phyloP scores from a whole-genome alignment of 1,284 basidiomycete species.

The Mycosarcoma maydis region DNA sequence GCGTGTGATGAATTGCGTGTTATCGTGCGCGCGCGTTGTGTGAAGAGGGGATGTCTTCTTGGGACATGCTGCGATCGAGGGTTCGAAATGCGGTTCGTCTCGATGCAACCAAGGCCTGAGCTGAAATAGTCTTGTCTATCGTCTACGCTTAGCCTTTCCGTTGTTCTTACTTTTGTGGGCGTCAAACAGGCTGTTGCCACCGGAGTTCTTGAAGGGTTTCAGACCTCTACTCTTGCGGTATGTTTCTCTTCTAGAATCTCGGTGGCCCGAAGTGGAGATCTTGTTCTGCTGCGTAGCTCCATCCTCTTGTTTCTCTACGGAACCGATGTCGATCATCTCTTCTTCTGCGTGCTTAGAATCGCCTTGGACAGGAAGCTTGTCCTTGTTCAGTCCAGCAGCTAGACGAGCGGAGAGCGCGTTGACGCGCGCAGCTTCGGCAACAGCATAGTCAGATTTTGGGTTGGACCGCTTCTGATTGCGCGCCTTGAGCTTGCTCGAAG shows the following conservation, averaged over 20 bases:
- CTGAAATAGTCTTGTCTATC: slow-evolving; percentile 27
- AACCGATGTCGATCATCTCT: slow-evolving; percentile 66
- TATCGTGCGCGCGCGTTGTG: no score
- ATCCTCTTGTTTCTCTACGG: slow-evolving; percentile 44
- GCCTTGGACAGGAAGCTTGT: slow-evolving; percentile 45
- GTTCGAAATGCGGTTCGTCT: no score
- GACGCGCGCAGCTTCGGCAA: slow-evolving; percentile 82
- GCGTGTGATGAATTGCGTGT: no score
- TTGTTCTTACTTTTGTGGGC: slow-evolving; percentile 49
- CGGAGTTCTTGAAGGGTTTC: slow-evolving; percentile 51
- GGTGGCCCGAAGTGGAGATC: slow-evolving; percentile 54
- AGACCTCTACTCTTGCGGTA: slow-evolving; percentile 52
- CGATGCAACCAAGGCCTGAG: no score
- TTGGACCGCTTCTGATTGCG: slow-evolving; percentile 84
- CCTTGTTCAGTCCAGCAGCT: slow-evolving; percentile 26
- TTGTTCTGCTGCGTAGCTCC: slow-evolving; percentile 22
- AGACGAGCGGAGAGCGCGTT: slow-evolving; percentile 80
- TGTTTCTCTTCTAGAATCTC: slow-evolving; percentile 57
- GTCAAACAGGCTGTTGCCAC: slow-evolving; percentile 35
- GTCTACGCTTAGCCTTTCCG: slow-evolving; percentile 55
- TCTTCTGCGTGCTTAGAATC: slow-evolving; percentile 64
- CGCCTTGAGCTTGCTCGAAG: slow-evolving; percentile 85
- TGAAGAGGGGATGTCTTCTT: no score
- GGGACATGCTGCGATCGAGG: no score
- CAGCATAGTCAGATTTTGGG: slow-evolving; percentile 78